phyloP scores from a whole-genome alignment of 2,329 filamentous ascomycete species.

The Calonectria crousiana region DNA sequence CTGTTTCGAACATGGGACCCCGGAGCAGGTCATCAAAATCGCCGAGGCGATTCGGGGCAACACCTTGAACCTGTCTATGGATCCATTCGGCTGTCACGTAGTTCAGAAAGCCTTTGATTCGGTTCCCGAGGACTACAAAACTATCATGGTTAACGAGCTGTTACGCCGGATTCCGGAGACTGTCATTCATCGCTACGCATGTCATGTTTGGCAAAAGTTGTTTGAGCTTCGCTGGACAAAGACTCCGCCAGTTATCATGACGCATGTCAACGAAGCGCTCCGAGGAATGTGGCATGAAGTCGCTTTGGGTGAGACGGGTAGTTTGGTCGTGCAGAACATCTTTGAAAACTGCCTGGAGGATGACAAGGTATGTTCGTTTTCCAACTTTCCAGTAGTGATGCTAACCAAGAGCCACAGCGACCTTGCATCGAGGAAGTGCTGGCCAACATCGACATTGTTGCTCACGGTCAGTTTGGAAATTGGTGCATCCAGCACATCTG shows the following conservation, averaged over 20 bases:
- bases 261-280: conserved; percentile 95
- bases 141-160: conserved; percentile 98
- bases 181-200: conserved; percentile 97
- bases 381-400: neutral
- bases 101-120: conserved; percentile 99
- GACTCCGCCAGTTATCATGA: conserved; percentile 97
- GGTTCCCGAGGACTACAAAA: conserved; percentile 97
- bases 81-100: conserved; percentile 97
- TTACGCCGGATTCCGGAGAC: conserved; percentile 96
- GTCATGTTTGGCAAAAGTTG: conserved; percentile 99
- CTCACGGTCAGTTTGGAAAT: conserved; percentile 98
- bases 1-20: conserved; percentile 97
- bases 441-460: conserved; percentile 93
- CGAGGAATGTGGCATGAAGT: conserved; percentile 99
- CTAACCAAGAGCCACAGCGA: conserved; percentile 68
- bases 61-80: conserved; percentile 95
- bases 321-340: conserved; percentile 98
- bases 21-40: conserved; percentile 94
- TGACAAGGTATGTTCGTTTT: conserved; percentile 80
- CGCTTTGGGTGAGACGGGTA: conserved; percentile 95
- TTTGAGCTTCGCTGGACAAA: conserved; percentile 98
- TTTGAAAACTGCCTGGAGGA: conserved; percentile 99
- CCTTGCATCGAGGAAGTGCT: conserved; percentile 98
- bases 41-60: conserved; percentile 94
- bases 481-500: conserved; percentile 99